Percentiles rank a stretch among this genome's conserved stretches.
Conservation (phyloP, 73 alveolate species). For the Symbiodinium natans region DNA sequence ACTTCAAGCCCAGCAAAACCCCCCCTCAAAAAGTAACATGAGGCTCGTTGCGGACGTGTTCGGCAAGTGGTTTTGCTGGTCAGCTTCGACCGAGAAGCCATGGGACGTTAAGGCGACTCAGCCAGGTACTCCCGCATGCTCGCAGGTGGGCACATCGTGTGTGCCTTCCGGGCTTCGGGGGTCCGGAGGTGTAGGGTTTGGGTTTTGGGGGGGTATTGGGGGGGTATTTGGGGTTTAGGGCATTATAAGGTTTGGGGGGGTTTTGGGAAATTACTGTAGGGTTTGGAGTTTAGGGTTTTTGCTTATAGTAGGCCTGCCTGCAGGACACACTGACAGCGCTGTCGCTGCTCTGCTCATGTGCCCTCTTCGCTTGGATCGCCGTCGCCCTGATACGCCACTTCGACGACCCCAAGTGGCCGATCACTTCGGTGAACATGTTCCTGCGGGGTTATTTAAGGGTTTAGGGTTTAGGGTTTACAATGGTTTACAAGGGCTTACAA, state of each 20-base stretch:
- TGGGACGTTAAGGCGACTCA: not conserved
- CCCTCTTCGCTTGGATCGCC: not conserved
- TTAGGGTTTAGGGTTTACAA: too few relatives aligned
- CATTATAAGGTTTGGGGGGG: not conserved
- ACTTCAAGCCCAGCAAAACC: not conserved
- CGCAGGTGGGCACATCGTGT: not conserved
- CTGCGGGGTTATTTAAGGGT: too few relatives aligned
- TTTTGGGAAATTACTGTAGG: too few relatives aligned
- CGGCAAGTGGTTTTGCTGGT: not conserved
- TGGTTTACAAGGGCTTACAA: too few relatives aligned
- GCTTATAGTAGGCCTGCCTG: not conserved
- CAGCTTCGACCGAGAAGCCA: not conserved
- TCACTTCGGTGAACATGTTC: not conserved
- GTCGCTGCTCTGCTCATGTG: not conserved
- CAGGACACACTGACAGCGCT: not conserved
- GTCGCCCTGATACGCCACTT: not conserved
- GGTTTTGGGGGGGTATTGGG: too few relatives aligned
- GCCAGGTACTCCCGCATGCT: not conserved
- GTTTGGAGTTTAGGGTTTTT: too few relatives aligned
- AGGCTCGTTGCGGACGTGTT: not conserved
- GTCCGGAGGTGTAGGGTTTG: not conserved
- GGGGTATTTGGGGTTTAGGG: not conserved
- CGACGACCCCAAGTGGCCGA: constrained; percentile 17
- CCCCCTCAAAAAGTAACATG: not conserved
- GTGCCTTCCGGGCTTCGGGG: not conserved